These are phyloP conservation scores for Cystoderma amianthinum DNA, from an alignment of 768 basidiomycete species.

Conservation along the genomic window DNA sequence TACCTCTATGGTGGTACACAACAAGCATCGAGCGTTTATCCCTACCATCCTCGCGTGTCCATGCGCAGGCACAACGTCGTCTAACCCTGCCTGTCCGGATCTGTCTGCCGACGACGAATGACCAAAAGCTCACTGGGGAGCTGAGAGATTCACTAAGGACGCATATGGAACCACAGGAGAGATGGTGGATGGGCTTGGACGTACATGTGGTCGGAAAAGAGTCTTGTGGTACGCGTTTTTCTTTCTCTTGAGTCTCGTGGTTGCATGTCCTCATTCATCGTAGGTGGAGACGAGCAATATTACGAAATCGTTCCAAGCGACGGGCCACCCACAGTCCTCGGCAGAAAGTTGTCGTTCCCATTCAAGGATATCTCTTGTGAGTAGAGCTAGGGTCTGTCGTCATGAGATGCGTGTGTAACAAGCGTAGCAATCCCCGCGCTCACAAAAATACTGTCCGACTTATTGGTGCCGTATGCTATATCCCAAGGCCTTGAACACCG, in stretches of 20 bases:
- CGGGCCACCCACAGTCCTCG: constrained; percentile 8
- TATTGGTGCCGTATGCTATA: constrained; percentile 34
- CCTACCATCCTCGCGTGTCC: constrained; percentile 58
- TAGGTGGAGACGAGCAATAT: neutral
- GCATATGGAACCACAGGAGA: constrained; percentile 14
- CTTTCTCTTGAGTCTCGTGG: too few relatives aligned
- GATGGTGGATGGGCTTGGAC: constrained; percentile 37
- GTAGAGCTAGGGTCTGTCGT: constrained; percentile 3
- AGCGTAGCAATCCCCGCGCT: constrained; percentile 14
- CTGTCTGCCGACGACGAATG: constrained; percentile 20
- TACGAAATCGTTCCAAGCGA: neutral
- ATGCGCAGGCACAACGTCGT: constrained; percentile 36
- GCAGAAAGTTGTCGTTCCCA: constrained; percentile 23
- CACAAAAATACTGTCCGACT: constrained; percentile 22
- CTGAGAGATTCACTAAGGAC: constrained; percentile 17
- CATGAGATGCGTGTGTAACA: neutral
- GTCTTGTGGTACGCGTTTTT: constrained; percentile 24
- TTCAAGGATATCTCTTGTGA: constrained; percentile 12
- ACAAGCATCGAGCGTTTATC: constrained; percentile 84
- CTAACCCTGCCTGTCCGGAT: constrained; percentile 42
- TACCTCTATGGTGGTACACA: constrained; percentile 92
- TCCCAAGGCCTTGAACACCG: constrained; percentile 34
- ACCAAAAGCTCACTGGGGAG: constrained; percentile 6
- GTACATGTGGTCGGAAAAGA: constrained; percentile 20
- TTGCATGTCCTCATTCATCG: too few relatives aligned